phyloP scores from a whole-genome alignment of 139 green algal species.

The Picochlorum sp. region DNA sequence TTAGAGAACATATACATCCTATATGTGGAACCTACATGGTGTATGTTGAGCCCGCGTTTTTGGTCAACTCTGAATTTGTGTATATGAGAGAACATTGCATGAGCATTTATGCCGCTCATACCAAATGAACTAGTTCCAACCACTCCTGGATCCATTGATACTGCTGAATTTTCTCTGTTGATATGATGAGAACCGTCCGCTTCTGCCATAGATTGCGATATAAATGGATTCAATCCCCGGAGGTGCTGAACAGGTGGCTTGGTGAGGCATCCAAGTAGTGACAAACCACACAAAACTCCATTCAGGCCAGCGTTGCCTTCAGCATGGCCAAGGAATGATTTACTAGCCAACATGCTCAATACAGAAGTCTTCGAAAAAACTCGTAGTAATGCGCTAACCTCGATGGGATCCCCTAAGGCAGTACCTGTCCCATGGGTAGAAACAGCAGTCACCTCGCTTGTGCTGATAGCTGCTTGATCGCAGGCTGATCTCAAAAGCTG shows the following conservation, averaged over 20 bases:
- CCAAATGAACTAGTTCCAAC: constrained; percentile 32
- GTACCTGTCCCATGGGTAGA: constrained; percentile 44
- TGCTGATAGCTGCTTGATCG: constrained; percentile 7
- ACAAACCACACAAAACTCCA: constrained; percentile 46
- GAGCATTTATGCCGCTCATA: constrained; percentile 43
- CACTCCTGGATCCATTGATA: neutral
- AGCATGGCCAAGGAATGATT: constrained; percentile 47
- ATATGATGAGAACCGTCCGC: neutral
- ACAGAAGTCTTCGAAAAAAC: constrained; percentile 2
- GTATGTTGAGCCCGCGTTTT: neutral
- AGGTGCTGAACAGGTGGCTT: constrained; percentile 48
- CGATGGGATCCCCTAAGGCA: constrained; percentile 38
- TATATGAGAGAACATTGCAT: constrained; percentile 13
- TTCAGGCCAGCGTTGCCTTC: constrained; percentile 50
- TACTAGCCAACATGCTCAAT: constrained; percentile 30
- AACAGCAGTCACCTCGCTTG: neutral
- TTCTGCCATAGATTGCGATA: constrained; percentile 27
- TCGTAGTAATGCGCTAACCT: constrained; percentile 21
- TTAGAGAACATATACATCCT: no score
- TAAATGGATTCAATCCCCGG: constrained; percentile 50
- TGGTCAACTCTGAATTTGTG: neutral
- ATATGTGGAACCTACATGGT: no score
- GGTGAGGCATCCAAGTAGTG: constrained; percentile 1
- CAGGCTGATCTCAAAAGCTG: constrained; percentile 43
- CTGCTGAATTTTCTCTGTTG: no score